A percentile compares a stretch with the other conserved stretches of the same genome.
These are phyloP conservation scores for Aspergillus ibericus DNA, from an alignment of 2,329 filamentous ascomycete species.

Conservation along the genomic window DNA sequence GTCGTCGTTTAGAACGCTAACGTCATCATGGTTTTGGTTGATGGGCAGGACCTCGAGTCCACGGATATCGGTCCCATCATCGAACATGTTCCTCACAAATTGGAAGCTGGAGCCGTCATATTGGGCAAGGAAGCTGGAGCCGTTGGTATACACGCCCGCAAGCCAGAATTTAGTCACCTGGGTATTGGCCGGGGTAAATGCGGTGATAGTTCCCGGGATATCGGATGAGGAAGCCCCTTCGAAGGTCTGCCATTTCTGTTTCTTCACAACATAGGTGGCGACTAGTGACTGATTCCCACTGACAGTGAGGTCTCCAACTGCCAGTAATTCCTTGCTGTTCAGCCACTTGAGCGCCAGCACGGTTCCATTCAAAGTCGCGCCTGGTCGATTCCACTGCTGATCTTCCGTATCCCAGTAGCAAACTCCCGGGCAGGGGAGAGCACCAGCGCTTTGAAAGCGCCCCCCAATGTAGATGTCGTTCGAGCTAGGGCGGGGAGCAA, in stretches of 20 bases:
- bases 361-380: conserved; percentile 67
- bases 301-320: conserved; percentile 73
- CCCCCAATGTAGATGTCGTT: conserved; percentile 83
- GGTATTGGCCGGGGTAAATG: conserved; percentile 70
- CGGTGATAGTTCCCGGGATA: conserved; percentile 78
- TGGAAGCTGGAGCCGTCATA: conserved; percentile 74
- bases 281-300: conserved; percentile 67
- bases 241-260: conserved; percentile 63
- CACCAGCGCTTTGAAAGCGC: conserved; percentile 77
- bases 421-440: conserved; percentile 76
- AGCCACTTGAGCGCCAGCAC: conserved; percentile 76
- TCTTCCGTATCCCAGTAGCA: conserved; percentile 73
- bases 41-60: conserved; percentile 80
- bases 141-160: conserved; percentile 68
- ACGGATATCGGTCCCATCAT: conserved; percentile 66
- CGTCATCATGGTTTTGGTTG: conserved; percentile 64
- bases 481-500: conserved; percentile 69
- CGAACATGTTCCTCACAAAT: conserved; percentile 63
- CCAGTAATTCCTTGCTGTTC: conserved; percentile 68
- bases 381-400: conserved; percentile 78
- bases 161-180: conserved; percentile 78
- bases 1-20: conserved; percentile 62
- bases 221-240: conserved; percentile 51
- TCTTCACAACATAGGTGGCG: conserved; percentile 69
- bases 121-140: conserved; percentile 75